These are phyloP conservation scores for Salvia rosmarinus DNA, from an alignment of 257 asterid species.

Conservation along the genomic window DNA sequence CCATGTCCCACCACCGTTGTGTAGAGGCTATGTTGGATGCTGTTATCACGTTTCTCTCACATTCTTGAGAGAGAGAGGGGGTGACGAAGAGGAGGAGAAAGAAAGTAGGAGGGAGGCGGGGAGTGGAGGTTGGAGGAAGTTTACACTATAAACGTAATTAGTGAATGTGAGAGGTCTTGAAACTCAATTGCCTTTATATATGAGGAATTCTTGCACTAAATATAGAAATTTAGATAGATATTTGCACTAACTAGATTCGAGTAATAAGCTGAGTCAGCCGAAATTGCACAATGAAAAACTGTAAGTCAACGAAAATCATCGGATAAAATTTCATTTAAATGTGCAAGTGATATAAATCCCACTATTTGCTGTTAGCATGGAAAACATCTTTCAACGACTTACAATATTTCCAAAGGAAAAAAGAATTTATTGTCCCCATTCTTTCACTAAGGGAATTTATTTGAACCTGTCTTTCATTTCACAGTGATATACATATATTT, in stretches of 20 bases:
- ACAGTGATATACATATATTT: not conserved
- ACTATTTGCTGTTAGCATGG: not conserved
- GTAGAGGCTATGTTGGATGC: not conserved
- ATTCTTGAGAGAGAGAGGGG: slow-evolving; percentile 32
- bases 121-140: slow-evolving; percentile 36
- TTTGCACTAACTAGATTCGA: not conserved
- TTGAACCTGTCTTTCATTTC: not conserved
- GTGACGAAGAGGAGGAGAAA: slow-evolving; percentile 26
- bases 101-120: slow-evolving; percentile 39
- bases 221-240: slow-evolving; percentile 18
- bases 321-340: not conserved
- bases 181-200: slow-evolving; percentile 37
- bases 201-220: slow-evolving; percentile 25
- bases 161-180: slow-evolving; percentile 47
- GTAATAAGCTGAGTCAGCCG: slow-evolving; percentile 15
- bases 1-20: slow-evolving; percentile 50
- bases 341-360: not conserved
- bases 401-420: too few relatives aligned
- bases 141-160: slow-evolving; percentile 32
- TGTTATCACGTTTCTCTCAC: not conserved
- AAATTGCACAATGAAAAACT: not conserved
- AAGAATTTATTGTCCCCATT: too few relatives aligned
- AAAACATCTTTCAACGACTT: not conserved
- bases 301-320: slow-evolving; percentile 3
- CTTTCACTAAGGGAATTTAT: slow-evolving; percentile 1